Base-by-base conservation (phyloP, 2,329 filamentous ascomycete species). In the Microsporum audouinii region DNA sequence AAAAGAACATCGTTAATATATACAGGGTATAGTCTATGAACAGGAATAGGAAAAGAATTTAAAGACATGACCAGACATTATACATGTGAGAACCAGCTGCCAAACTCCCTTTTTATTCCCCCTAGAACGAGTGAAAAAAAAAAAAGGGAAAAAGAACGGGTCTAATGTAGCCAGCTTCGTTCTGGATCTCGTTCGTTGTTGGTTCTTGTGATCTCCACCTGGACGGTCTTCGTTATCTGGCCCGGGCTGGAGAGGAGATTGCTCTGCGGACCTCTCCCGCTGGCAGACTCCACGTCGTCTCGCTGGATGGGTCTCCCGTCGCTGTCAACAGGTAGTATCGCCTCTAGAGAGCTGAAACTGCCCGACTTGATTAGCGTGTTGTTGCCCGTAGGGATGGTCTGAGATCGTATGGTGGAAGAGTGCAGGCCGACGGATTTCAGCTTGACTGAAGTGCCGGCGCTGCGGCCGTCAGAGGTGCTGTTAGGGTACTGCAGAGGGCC, bases 341-440 rank as follows among this genome's bases (percentile, higher is more conserved):
- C 57, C 31, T 59, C 57, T 27, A 34, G 41, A 14, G 57, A 59
- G 36, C 57, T 47, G 38, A 41, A 45, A 47, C 57, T 59, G 29
- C 29, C 57, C 12, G 38, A 27, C 39, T 59, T 59, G 10, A 38
- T 31, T 34, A 29, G 14, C 8, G 17, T 59, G 38, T 29, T 41
- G 17, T 23, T 34, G 39, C 29, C 14, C 2, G 38, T 34, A 8
- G 38, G 39, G 29, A 23, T 43, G 3, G 41, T 45, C 29, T 59
- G 29, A n/a, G 57, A 45, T 17, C 38, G 23, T 27, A 53, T 53
- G 27, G 27, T 53, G 27, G 29, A 53, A 8, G 38, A 45, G 27
- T 45, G 23, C 41, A 41, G 8, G n/a, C 57, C 57, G 12, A 59
- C 39, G 1, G 57, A 34, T 14, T 29, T n/a, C 14, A 59, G 57